phyloP scores from a whole-genome alignment of 352 stramenopile species.

The Globisporangium polare region DNA sequence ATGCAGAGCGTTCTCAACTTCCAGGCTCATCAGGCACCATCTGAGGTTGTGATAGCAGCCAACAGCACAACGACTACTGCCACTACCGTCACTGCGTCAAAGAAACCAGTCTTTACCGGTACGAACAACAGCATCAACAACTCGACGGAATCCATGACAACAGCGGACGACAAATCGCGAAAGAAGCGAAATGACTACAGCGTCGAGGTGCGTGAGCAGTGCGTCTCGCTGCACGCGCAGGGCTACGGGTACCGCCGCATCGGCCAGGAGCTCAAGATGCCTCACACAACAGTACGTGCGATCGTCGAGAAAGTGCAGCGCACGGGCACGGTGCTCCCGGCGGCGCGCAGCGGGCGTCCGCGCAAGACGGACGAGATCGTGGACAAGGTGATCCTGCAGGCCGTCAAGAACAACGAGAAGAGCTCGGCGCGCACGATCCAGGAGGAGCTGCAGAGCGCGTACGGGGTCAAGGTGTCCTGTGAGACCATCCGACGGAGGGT shows the following conservation, averaged over 20 bases:
- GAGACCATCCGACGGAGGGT: slow-evolving; percentile 68
- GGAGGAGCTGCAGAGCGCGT: slow-evolving; percentile 39
- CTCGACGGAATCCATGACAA: background rate
- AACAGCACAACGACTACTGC: background rate
- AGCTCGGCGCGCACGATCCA: slow-evolving; percentile 59
- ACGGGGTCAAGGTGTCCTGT: slow-evolving; percentile 56
- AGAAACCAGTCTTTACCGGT: background rate
- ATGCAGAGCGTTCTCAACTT: slow-evolving; percentile 11
- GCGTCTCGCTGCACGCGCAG: slow-evolving; percentile 43
- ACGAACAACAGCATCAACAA: background rate
- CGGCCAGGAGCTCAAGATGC: slow-evolving; percentile 55
- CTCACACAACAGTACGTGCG: slow-evolving; percentile 64
- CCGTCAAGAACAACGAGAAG: slow-evolving; percentile 50
- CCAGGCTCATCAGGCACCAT: background rate
- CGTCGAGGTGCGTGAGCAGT: slow-evolving; percentile 48
- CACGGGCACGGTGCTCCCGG: slow-evolving; percentile 44
- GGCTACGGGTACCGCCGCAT: slow-evolving; percentile 61
- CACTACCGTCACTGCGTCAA: background rate
- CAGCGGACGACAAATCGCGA: slow-evolving; percentile 11
- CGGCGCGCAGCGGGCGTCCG: slow-evolving; percentile 48
- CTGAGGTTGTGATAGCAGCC: background rate
- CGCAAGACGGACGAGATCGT: slow-evolving; percentile 64
- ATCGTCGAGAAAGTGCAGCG: slow-evolving; percentile 63
- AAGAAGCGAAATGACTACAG: slow-evolving; percentile 57
- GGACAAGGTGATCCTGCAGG: slow-evolving; percentile 62